Conservation (phyloP, 208 protist genomes). For the Trypanosoma melophagium region DNA sequence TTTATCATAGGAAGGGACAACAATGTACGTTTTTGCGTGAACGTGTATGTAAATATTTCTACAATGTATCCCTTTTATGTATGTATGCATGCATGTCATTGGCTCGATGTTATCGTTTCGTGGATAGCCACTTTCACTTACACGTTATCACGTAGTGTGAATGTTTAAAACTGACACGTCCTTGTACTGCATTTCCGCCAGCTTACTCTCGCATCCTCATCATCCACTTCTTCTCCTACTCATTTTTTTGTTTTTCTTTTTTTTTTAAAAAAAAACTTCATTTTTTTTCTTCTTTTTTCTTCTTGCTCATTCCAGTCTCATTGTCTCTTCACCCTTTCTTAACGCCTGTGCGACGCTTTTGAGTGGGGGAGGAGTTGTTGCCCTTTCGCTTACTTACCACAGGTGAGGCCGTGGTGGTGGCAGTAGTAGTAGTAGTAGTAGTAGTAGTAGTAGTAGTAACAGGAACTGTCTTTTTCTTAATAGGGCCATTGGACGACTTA, state of each 20-base stretch:
- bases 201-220: not conserved
- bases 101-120: constrained; percentile 10
- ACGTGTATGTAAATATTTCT: not conserved
- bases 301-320: not conserved
- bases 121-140: constrained; percentile 3
- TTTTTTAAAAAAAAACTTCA: too few species aligned
- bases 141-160: not conserved
- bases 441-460: not conserved
- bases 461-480: not conserved
- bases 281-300: not conserved
- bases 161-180: not conserved
- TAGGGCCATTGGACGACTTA: not conserved
- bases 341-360: not conserved
- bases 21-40: too few species aligned
- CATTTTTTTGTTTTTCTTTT: not conserved
- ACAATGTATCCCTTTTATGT: not conserved
- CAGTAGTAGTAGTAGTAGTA: not conserved
- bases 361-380: not conserved
- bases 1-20: too few species aligned
- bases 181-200: not conserved
- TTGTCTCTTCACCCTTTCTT: not conserved
- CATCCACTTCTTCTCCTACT: not conserved
- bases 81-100: not conserved
- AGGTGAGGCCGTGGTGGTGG: not conserved
- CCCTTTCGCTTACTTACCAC: not conserved